Base-by-base conservation (phyloP, 257 asterid genomes). In the Verbena officinalis region DNA sequence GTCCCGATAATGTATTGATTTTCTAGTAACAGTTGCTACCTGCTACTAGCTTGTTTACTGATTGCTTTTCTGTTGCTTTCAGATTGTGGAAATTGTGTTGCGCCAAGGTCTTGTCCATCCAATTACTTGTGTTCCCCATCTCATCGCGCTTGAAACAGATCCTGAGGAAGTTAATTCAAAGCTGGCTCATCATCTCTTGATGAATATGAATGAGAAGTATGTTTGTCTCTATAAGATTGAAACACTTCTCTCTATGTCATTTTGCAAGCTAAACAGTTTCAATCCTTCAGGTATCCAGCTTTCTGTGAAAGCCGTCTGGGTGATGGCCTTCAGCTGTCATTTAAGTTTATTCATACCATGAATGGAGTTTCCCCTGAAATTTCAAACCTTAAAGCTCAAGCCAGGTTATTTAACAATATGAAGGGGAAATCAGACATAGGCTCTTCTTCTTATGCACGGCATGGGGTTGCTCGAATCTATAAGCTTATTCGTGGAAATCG, bases 21-120 rank as follows among this genome's bases (percentile, higher is more conserved):
- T 19, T 54, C 20, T 30, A 21, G 39, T 17, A 14, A 43, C 39
- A 9, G 34, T 23, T 19, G 21, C 24, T 46, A 30, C 6, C 5
- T n/a, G n/a, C n/a, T n/a, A n/a, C n/a, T 21, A 58, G 34, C 60
- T 57, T 21, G 45, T 53, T 64, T 33, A 51, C 6, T 67, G 55
- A 45, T 73, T 70, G 52, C 50, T 57, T 68, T n/a, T 76, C 52
- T 71, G 36, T 45, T 68, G 72, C 61, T 51, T 76, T 49, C 89
- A 94, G 97, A 88, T 88, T 65, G 80, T 94, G 71, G 99, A 94
- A 70, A 80, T 94, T 74, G 99, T 88, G 65, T 78, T 94, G 75
- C 99, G 97, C 59, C 99, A 94, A 77, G 99, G 99, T 75, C 89
- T 94, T 65, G 99, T 94, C 61, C 99, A 94, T 85, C 99, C 99